Base-by-base conservation (phyloP, 768 basidiomycete genomes). In the Leccinellum albellum region DNA sequence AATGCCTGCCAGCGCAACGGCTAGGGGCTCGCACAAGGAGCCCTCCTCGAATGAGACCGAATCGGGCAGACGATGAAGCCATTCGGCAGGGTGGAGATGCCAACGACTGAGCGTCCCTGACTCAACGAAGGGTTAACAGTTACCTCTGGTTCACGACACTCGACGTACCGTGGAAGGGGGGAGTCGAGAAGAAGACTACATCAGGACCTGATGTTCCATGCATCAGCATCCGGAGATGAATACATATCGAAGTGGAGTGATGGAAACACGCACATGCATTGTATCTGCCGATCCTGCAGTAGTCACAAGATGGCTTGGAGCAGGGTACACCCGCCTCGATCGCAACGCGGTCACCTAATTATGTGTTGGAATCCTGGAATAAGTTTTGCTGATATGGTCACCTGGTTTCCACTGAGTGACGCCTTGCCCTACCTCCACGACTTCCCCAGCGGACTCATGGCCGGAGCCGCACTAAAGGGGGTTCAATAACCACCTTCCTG, bases 281-380 rank as follows among this genome's bases (percentile, higher is more conserved):
- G 67, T 87, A 87, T 54, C 80, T 74, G 33, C 84, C 85, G n/a
- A 77, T 79, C 46, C 83, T 79, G 65, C 86, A 87, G 21, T 79
- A 77, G 54, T 83, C 79, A 62, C 86, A 87, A 32, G 80, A 70
- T 21, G 84, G 78, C 58, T 81, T 79, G 29, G 82, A 85, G 64
- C 85, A 87, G 10, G 85, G 86, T 1, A 87, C 79, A n/a, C 84
- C 83, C 6, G 83, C 83, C 66, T 87, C 86, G 58, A 87, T 83
- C 1, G 85, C 86, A 32, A 87, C 85, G 40, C 84, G 79, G 67
- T 87, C 86, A 51, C 85, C 84, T 82, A 50, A 58, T 31, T 24
- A 20, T 59, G 46, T 37, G 48, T 37, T 60, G 53, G 35, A 55
- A 7, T 17, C 5, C 32, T 28, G 6, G 20, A 21, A 57, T 35